Conservation (phyloP, 2,329 filamentous ascomycete species). For the Pochonia chlamydosporia region DNA sequence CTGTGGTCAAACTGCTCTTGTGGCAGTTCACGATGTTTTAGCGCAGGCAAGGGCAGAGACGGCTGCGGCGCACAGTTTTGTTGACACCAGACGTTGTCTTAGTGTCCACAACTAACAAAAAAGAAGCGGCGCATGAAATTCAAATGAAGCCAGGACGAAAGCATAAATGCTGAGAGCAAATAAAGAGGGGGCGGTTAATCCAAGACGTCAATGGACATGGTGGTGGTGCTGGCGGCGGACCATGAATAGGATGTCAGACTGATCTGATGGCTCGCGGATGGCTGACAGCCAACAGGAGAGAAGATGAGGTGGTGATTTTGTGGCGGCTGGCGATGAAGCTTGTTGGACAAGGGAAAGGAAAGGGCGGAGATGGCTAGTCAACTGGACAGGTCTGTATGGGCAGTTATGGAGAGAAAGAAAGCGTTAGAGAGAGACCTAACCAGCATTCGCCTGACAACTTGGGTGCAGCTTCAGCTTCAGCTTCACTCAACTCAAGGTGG, state of each 20-base stretch:
- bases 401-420: too few species aligned
- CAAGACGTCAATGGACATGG: conserved; percentile 10
- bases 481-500: too few species aligned
- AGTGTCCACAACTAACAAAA: not conserved
- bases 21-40: too few species aligned
- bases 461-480: too few species aligned
- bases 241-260: too few species aligned
- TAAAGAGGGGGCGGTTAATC: conserved; percentile 1
- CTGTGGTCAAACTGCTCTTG: too few species aligned
- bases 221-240: not conserved
- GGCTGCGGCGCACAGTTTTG: not conserved
- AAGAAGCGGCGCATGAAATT: not conserved
- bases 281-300: not conserved
- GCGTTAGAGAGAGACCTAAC: too few species aligned
- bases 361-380: not conserved
- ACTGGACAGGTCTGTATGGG: too few species aligned
- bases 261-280: too few species aligned
- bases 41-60: too few species aligned
- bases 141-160: not conserved
- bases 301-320: not conserved
- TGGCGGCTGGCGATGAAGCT: not conserved
- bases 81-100: not conserved
- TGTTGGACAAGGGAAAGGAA: not conserved
- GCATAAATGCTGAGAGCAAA: not conserved
- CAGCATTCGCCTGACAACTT: too few species aligned